Base-by-base conservation (phyloP, 306 rosid species). In the Ceratonia siliqua region DNA sequence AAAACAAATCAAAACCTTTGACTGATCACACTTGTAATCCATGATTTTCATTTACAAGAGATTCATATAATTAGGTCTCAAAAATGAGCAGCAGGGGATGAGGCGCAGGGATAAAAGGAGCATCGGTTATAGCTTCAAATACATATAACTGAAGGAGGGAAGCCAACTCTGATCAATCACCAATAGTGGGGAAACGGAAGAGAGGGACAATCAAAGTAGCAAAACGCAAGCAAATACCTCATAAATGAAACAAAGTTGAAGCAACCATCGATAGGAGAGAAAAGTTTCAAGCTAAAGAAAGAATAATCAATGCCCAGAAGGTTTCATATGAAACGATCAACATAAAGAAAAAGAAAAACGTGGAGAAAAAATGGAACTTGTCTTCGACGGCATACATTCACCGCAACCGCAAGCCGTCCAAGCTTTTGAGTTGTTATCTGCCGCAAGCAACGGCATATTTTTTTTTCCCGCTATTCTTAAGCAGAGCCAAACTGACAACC, bases 381-480 rank as follows among this genome's bases (percentile, higher is more conserved):
- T 35, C 81, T 81, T 83, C 80, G 73, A 50, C 61, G 73, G 59
- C 61, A 81, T 78, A 71, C 78, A 78, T 83, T 75, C 76, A 70
- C 48, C 54, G 17, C 48, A 77, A 76, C 50, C 59, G 43, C 42
- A 71, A 12, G 28, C 82, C 81, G 62, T 62, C 75, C 50, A 46
- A 69, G 58, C 64, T 81, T 69, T 65, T 68, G 48, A 75, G 71
- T 71, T 70, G 50, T 67, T 86, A 81, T 81, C 82, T 53, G 68
- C 75, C 66, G 74, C 78, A 85, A 89, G 85, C 79, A 84, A 82
- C 53, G 21, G 21, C 15, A 28, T 35, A 4, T 69, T 68, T 3
- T 15, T 18, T 39, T 13, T 27, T 72, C 33, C 25, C 32, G 8
- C 42, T 70, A 54, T 62, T 18, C 28, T 52, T 48, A 45, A 75